Evolutionary conservation across 2,329 filamentous ascomycete genomes (phyloP).

Genomic region (Rosellinia necatrix): DNA sequence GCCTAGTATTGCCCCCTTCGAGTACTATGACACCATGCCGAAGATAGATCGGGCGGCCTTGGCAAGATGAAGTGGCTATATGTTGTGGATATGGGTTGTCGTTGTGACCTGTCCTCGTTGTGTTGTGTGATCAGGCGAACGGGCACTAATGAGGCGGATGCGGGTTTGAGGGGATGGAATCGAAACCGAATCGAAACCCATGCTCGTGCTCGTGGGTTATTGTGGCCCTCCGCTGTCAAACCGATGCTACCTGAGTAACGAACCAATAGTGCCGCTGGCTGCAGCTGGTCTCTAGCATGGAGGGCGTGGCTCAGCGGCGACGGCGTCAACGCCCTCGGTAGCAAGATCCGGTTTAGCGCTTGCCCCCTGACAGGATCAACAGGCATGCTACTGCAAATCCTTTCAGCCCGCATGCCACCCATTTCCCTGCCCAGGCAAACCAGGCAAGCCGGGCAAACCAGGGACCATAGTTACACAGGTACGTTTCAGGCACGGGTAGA

Average conservation of each 20-base stretch:
- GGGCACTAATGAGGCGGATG: background rate
- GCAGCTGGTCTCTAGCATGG: slow-evolving; percentile 1
- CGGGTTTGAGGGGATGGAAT: background rate
- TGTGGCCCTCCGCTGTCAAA: slow-evolving; percentile 13
- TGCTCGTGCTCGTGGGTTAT: background rate
- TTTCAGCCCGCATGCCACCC: slow-evolving; percentile 10
- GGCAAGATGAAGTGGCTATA: slow-evolving; percentile 8
- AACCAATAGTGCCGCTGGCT: background rate
- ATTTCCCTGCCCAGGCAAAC: background rate
- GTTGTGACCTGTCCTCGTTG: no score
- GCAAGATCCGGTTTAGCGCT: slow-evolving; percentile 27
- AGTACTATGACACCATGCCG: slow-evolving; percentile 5
- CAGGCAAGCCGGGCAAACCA: background rate
- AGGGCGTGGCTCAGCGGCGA: slow-evolving; percentile 5
- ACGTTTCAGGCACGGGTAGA: background rate
- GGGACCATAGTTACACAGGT: background rate
- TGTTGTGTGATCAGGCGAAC: background rate
- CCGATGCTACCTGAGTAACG: background rate
- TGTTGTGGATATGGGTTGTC: background rate
- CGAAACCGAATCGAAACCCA: slow-evolving; percentile 7
- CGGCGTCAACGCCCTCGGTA: slow-evolving; percentile 23
- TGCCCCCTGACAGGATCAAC: slow-evolving; percentile 10
- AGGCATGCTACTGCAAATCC: slow-evolving; percentile 17
- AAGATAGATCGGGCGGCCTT: slow-evolving; percentile 12
- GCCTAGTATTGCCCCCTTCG: slow-evolving; percentile 9